phyloP scores from a whole-genome alignment of 108 stramenopile species.

The Pseudonitzschia multiseries region DNA sequence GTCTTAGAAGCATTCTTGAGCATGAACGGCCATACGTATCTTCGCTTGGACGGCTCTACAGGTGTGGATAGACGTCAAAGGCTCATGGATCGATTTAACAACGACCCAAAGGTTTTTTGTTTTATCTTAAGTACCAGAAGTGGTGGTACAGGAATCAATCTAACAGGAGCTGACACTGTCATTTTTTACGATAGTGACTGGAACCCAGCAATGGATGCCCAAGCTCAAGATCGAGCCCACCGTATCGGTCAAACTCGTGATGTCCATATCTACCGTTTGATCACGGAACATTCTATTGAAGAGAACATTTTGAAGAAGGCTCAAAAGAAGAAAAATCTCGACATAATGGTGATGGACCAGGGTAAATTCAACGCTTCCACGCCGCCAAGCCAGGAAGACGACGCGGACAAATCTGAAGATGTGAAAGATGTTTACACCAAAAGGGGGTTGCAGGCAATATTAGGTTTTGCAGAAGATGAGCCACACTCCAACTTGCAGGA shows the following conservation, averaged over 20 bases:
- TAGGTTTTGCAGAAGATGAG: constrained; percentile 51
- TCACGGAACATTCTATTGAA: constrained; percentile 94
- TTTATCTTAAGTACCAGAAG: constrained; percentile 96
- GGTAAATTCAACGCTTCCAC: constrained; percentile 86
- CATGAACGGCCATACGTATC: constrained; percentile 76
- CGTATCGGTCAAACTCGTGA: constrained; percentile 96
- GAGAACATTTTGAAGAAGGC: constrained; percentile 97
- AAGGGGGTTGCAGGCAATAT: constrained; percentile 63
- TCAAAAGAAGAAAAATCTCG: constrained; percentile 93
- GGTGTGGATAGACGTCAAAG: constrained; percentile 88
- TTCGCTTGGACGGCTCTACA: constrained; percentile 89
- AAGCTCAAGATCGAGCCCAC: constrained; percentile 92
- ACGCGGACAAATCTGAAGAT: constrained; percentile 25
- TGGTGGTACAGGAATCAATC: constrained; percentile 92
- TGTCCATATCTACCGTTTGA: constrained; percentile 96
- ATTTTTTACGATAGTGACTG: constrained; percentile 95
- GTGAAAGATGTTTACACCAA: constrained; percentile 67
- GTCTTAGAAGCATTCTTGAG: constrained; percentile 92
- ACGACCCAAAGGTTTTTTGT: constrained; percentile 80
- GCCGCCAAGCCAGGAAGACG: constrained; percentile 9
- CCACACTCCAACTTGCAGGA: constrained; percentile 19
- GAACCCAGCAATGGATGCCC: constrained; percentile 97
- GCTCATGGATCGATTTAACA: constrained; percentile 95
- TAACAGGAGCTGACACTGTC: constrained; percentile 96
- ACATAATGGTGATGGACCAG: constrained; percentile 93